Percentiles rank a stretch among this genome's conserved stretches.
Evolutionary conservation across 2,329 filamentous ascomycete species (phyloP).

Genomic region (Xylaria sp.): DNA sequence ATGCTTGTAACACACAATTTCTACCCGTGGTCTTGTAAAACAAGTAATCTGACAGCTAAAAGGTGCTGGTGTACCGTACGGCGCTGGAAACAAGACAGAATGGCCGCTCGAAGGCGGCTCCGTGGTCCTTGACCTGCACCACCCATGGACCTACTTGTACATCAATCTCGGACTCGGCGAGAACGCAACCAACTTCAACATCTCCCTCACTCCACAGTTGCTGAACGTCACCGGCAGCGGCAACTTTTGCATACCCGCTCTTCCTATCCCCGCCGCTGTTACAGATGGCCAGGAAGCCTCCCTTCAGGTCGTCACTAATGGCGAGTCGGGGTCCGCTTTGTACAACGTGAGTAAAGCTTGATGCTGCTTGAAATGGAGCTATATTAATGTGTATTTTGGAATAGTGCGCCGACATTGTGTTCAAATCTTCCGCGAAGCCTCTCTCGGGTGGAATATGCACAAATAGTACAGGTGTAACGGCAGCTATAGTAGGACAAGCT

Average conservation of each 20-base stretch:
- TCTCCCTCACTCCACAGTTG: slow-evolving; percentile 69
- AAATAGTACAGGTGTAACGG: slow-evolving; percentile 66
- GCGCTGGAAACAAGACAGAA: slow-evolving; percentile 59
- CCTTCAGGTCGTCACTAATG: slow-evolving; percentile 75
- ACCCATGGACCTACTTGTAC: slow-evolving; percentile 63
- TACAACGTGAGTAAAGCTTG: slow-evolving; percentile 66
- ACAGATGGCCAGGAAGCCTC: slow-evolving; percentile 71
- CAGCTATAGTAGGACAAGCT: slow-evolving; percentile 48
- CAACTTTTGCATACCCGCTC: slow-evolving; percentile 71
- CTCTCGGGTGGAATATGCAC: slow-evolving; percentile 63
- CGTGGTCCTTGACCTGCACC: slow-evolving; percentile 61
- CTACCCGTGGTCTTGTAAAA: slow-evolving; percentile 14
- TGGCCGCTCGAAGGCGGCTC: slow-evolving; percentile 64
- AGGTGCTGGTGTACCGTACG: slow-evolving; percentile 62
- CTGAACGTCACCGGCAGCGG: slow-evolving; percentile 70
- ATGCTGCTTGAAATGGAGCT: background rate
- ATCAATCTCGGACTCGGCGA: slow-evolving; percentile 63
- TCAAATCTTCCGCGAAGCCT: slow-evolving; percentile 62
- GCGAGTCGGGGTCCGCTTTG: slow-evolving; percentile 66
- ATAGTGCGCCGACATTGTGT: slow-evolving; percentile 78
- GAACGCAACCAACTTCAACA: slow-evolving; percentile 72
- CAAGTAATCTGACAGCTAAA: slow-evolving; percentile 12
- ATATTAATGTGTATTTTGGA: slow-evolving; percentile 27
- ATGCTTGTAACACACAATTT: background rate
- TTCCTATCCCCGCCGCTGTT: slow-evolving; percentile 63